Base-by-base conservation (phyloP, 352 stramenopile genomes). In the Pythium brachiatum region DNA sequence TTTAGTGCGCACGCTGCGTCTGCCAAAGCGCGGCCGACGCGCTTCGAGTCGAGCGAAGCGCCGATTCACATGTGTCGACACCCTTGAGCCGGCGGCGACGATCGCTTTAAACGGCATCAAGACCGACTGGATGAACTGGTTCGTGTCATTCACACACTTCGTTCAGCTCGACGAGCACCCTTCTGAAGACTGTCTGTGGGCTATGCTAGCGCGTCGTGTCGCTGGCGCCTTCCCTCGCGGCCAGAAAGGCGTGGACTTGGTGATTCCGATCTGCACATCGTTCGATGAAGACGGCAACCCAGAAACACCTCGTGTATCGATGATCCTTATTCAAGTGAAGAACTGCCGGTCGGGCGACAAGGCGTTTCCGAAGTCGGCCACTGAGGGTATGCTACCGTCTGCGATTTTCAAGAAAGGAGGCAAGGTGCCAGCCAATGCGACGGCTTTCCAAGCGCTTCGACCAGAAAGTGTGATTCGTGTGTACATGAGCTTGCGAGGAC, bases 261-360 rank as follows among this genome's bases (percentile, higher is more conserved):
- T 74, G n/a, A 67, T 74, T 18, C 62, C 62, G 38, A 65, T 25
- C 26, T 11, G 83, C n/a, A n/a, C n/a, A n/a, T n/a, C n/a, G n/a
- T n/a, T n/a, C n/a, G n/a, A n/a, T n/a, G n/a, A n/a, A n/a, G n/a
- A n/a, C n/a, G n/a, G n/a, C n/a, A n/a, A n/a, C n/a, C n/a, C n/a
- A n/a, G n/a, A n/a, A n/a, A 94, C 63, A 94, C 83, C 67, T 94
- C 92, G 77, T 94, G 61, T 70, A 7, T 67, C 66, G n/a, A 70
- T 64, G 39, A 64, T 67, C n/a, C 25, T 67, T 11, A 20, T 70
- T 0, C 61, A 62, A 53, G 62, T 70, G 2, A 60, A 60, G 26
- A 62, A 62, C n/a, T 29, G 41, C 6, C 46, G 41, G 26, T 18
- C n/a, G 8, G 27, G 34, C 52, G 31, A 20, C 38, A 38, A 34